Evolutionary conservation across 306 rosid genomes (phyloP).

Genomic region (Cucumis melo): DNA sequence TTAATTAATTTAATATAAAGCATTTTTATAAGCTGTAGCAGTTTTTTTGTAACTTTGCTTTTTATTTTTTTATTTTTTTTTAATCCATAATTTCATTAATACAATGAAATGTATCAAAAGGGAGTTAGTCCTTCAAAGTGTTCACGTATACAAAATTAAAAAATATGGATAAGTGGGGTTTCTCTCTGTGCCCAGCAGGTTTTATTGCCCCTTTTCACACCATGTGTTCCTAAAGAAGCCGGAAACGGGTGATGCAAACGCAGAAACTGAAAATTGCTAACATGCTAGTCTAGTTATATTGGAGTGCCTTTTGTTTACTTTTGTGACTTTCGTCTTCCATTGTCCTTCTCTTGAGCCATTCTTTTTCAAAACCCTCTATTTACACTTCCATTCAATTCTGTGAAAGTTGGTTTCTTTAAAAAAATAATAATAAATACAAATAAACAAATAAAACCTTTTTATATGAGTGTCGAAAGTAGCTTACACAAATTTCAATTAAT

Average conservation of each 20-base stretch:
- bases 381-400: not conserved
- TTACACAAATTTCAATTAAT: too few relatives aligned
- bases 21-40: not conserved
- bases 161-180: not conserved
- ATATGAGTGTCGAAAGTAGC: too few relatives aligned
- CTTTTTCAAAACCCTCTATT: not conserved
- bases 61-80: not conserved
- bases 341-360: not conserved
- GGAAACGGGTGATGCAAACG: not conserved
- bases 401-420: not conserved
- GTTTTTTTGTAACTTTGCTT: not conserved
- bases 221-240: not conserved
- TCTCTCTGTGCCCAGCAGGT: not conserved
- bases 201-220: not conserved
- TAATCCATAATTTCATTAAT: not conserved
- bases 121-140: not conserved
- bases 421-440: too few relatives aligned
- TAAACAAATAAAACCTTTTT: too few relatives aligned
- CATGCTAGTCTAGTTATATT: not conserved
- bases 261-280: not conserved
- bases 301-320: not conserved
- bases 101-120: not conserved
- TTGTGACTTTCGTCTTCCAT: not conserved
- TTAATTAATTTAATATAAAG: not conserved
- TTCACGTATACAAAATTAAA: not conserved